A percentile compares a stretch with the other conserved stretches of the same genome.
Evolutionary conservation across 2,329 filamentous ascomycete genomes (phyloP).

Genomic region (Meredithiella fracta): DNA sequence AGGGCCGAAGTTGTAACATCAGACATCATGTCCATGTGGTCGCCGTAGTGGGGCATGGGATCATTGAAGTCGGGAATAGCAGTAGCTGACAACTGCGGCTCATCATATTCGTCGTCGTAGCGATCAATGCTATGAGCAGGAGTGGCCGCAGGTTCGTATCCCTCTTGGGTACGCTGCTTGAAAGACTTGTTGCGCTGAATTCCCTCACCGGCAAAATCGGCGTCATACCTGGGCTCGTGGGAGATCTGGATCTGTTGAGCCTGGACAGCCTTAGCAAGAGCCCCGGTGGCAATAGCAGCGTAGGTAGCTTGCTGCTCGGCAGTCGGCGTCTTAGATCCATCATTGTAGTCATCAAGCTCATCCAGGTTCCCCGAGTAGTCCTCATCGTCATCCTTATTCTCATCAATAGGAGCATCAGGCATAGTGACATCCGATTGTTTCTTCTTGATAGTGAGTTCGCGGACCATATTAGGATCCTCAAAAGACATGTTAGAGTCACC

Average conservation of each 20-base stretch:
- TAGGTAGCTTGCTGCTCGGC: conserved; percentile 28
- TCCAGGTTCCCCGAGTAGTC: background rate
- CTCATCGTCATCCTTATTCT: conserved; percentile 3
- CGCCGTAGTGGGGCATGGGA: conserved; percentile 63
- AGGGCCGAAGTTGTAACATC: conserved; percentile 76
- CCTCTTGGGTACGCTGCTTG: conserved; percentile 45
- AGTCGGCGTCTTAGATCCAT: conserved; percentile 30
- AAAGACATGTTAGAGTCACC: conserved; percentile 24
- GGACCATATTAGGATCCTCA: conserved; percentile 17
- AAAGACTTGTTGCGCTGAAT: conserved; percentile 47
- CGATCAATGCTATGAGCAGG: conserved; percentile 43
- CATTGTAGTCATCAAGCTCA: background rate
- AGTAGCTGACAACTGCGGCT: background rate
- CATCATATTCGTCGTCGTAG: conserved; percentile 25
- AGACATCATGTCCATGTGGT: conserved; percentile 44
- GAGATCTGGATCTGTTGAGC: conserved; percentile 24
- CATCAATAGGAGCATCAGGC: background rate
- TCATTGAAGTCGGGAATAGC: conserved; percentile 42
- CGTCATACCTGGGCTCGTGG: conserved; percentile 20
- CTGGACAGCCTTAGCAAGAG: conserved; percentile 36
- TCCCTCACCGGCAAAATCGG: conserved; percentile 24
- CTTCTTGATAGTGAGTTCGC: conserved; percentile 12
- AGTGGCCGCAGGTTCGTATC: conserved; percentile 36
- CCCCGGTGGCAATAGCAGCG: conserved; percentile 39
- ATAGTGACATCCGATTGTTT: conserved; percentile 6